Evolutionary conservation across 1,139 yeast species (phyloP), one percentile per base, ranked within the genome.

Genomic region (Sugiyamaella japonica): DNA sequence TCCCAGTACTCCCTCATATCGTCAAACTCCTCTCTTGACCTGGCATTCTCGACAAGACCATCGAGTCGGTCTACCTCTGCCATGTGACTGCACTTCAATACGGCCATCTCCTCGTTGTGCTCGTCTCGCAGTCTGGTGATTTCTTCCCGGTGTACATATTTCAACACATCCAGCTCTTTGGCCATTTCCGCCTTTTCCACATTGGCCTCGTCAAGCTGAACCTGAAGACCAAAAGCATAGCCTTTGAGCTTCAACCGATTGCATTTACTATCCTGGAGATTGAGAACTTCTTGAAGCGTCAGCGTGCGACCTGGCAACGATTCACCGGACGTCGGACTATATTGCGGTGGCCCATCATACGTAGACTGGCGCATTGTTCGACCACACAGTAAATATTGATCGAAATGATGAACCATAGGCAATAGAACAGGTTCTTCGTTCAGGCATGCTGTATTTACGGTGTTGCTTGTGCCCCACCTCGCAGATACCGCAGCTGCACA

Each of bases 201-300:
- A 29, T 45, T 45, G 13, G 40, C 40, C 16, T 36, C 40, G 25
- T 45, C 49, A 12, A 45, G 32, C 25, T 45, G 49, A 13, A 36
- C n/a, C 20, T 45, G 49, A 23, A 45, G 32, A 3, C 49, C 49
- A n/a, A 45, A 45, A 2, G 39, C 31, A 20, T 2, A 36, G 23
- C 39, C n/a, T 23, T 45, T 45, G n/a, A 45, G 34, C 17, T 45
- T 45, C 20, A 16, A 36, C 41, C 48, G 36, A 16, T 17, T 45
- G 20, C 23, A 29, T 37, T 17, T 20, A 7, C 16, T 25, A 45
- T 45, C 32, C 16, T 5, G 15, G 41, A 45, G 40, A 23, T 34
- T 17, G 12, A 45, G 41, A 2, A 45, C 31, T 8, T 45, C 48
- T 34, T 45, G 48, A 10, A 45, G 39, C 10, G 48, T 36, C 17